These are phyloP conservation scores for Plenodomus lindquistii DNA, from an alignment of 2,329 filamentous ascomycete genomes.

Conservation along the genomic window DNA sequence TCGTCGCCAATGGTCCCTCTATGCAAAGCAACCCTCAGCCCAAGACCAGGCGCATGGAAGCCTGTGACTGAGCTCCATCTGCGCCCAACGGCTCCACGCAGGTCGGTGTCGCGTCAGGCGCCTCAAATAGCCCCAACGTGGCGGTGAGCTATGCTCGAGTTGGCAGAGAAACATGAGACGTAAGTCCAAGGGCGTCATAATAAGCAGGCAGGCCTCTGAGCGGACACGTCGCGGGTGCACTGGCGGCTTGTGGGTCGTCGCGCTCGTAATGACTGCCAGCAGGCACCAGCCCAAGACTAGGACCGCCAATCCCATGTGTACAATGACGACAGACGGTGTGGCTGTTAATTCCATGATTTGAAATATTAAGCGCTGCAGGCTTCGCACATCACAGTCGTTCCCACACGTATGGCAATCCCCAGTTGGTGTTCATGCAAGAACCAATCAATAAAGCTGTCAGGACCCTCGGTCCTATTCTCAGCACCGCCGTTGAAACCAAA, in stretches of 20 bases:
- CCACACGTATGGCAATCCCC: background rate
- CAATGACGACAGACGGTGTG: background rate
- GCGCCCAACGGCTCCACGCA: conserved; percentile 6
- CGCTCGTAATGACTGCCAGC: conserved; percentile 13
- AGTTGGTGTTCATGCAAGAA: background rate
- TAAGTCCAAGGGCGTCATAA: conserved; percentile 13
- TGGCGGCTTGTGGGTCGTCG: conserved; percentile 14
- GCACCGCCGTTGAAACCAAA: background rate
- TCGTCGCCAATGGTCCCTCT: conserved; percentile 6
- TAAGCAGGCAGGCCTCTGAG: conserved; percentile 8
- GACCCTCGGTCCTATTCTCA: background rate
- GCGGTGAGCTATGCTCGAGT: conserved; percentile 17
- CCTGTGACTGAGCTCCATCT: conserved; percentile 8
- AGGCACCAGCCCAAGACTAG: conserved; percentile 3
- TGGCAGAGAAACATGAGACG: conserved; percentile 1
- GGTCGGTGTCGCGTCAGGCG: conserved; percentile 1
- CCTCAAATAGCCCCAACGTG: conserved; percentile 12
- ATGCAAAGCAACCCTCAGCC: conserved; percentile 12
- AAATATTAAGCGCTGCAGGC: background rate
- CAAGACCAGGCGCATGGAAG: conserved; percentile 16
- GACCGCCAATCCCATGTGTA: background rate
- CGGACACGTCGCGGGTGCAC: conserved; percentile 23
- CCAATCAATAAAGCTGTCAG: background rate
- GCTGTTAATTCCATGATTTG: background rate
- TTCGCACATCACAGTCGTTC: background rate